A percentile compares a stretch with the other conserved stretches of the same genome.
Conservation (phyloP, 1,284 basidiomycete genomes). For the Xanthoconium separans region DNA sequence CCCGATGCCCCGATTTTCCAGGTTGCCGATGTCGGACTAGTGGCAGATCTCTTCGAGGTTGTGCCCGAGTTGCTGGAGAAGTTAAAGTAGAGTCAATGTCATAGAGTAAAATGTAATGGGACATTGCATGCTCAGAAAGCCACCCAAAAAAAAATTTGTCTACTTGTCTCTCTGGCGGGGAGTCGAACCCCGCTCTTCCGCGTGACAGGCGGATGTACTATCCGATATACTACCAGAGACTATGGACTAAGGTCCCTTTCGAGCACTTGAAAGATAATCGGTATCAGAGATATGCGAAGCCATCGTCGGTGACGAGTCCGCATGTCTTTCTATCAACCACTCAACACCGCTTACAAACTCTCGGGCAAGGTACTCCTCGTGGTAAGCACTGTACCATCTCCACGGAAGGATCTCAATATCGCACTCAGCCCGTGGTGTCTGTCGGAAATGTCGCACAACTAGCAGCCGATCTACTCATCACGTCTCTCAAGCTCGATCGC, state of each 20-base stretch:
- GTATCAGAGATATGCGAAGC: background rate
- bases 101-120: background rate
- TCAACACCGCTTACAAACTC: constrained; percentile 32
- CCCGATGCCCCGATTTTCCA: constrained; percentile 99
- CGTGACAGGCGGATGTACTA: constrained; percentile 47
- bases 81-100: constrained; percentile 56
- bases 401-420: constrained; percentile 3
- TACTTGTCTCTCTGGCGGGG: constrained; percentile 47
- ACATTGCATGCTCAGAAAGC: too few species aligned
- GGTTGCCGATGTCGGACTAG: constrained; percentile 94
- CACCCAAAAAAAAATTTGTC: too few species aligned
- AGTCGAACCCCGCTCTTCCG: constrained; percentile 45
- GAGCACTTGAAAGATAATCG: background rate
- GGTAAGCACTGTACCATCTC: constrained; percentile 34
- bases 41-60: constrained; percentile 87
- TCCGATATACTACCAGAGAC: constrained; percentile 46
- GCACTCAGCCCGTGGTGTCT: constrained; percentile 71
- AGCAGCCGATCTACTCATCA: constrained; percentile 69
- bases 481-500: constrained; percentile 56
- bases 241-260: background rate
- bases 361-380: constrained; percentile 49
- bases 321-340: constrained; percentile 42
- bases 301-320: background rate
- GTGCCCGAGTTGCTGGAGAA: constrained; percentile 89
- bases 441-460: constrained; percentile 79